Evolutionary conservation across 257 asterid species (phyloP).

Genomic region (Penstemon newberryi): DNA sequence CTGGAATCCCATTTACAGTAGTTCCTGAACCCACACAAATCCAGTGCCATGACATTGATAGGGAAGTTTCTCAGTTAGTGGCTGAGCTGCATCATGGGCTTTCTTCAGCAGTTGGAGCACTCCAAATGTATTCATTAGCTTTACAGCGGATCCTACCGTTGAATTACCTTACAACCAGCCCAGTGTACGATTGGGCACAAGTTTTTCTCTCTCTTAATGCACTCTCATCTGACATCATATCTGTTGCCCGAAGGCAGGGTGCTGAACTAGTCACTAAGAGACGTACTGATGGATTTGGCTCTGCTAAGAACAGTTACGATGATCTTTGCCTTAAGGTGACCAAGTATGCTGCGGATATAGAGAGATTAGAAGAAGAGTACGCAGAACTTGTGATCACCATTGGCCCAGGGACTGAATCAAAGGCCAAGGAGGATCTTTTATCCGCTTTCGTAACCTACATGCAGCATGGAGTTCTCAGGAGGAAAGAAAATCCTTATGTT

Average conservation of each 20-base stretch:
- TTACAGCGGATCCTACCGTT: conserved; percentile 82
- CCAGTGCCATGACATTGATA: conserved; percentile 87
- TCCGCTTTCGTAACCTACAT: conserved; percentile 66
- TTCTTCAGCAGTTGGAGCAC: conserved; percentile 75
- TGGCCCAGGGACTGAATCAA: conserved; percentile 73
- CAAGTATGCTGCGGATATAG: conserved; percentile 73
- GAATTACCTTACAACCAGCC: conserved; percentile 86
- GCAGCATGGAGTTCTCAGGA: conserved; percentile 51
- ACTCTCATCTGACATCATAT: conserved; percentile 71
- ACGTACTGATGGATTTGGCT: conserved; percentile 45
- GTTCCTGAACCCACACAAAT: conserved; percentile 98
- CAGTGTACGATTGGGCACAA: conserved; percentile 95
- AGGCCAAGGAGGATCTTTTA: conserved; percentile 68
- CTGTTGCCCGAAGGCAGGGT: conserved; percentile 74
- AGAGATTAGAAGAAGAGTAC: conserved; percentile 75
- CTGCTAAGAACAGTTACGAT: conserved; percentile 64
- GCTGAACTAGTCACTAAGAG: conserved; percentile 62
- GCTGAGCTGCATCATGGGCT: conserved; percentile 78
- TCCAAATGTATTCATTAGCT: conserved; percentile 83
- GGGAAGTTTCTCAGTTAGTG: conserved; percentile 78
- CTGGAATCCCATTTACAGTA: conserved; percentile 91
- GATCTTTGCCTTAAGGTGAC: conserved; percentile 72
- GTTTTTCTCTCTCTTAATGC: conserved; percentile 65
- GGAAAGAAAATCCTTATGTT: conserved; percentile 41
- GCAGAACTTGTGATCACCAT: conserved; percentile 62